Evolutionary conservation across 108 stramenopile genomes (phyloP), one percentile per base, ranked within the genome.

Genomic region (Mayamaea pseudoterrestris): DNA sequence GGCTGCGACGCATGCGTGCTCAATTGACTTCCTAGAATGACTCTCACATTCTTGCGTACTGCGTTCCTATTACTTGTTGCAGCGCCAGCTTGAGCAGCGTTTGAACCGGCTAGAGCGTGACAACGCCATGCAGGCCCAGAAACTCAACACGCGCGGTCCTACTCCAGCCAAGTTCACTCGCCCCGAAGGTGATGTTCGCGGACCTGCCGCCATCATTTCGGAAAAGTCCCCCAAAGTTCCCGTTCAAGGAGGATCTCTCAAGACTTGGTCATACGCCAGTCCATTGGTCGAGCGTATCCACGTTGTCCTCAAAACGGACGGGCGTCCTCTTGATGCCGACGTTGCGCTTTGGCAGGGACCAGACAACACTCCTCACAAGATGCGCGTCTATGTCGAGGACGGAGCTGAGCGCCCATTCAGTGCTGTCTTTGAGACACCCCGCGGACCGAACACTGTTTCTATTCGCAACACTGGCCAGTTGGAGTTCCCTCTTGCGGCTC

Each of bases 311-410:
- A 74, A 68, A 50, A 80, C 78, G 26, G 73, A 75, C 35, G 83
- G 83, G 27, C 74, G 76, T 59, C 83, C 83, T 8, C 54, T 85
- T 27, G 58, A 78, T 45, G 74, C 79, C 27, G 61, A 85, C 53
- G 44, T 85, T 35, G 71, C 66, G 41, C 49, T 85, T 12, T 80
- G 79, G 79, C 76, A 80, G 35, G 78, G 78, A 44, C 83, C 83
- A 14, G 74, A 78, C 35, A 80, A 85, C 66, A 85, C 78, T 42
- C 83, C 83, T 7, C 65, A 73, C 49, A 80, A 80, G 60, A 80
- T 80, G 74, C 56, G 70, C 37, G 65, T 85, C 8, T 85, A 85
- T 68, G 55, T 80, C 45, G 83, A 85, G 50, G 83, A 85, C 50
- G 83, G 78, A 22, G 65, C 60, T 57, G 52, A 68, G 23, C 83